A percentile compares a stretch with the other conserved stretches of the same genome.
Evolutionary conservation across 2,329 filamentous ascomycete genomes (phyloP).

Genomic region (Pseudopithomyces maydicus): DNA sequence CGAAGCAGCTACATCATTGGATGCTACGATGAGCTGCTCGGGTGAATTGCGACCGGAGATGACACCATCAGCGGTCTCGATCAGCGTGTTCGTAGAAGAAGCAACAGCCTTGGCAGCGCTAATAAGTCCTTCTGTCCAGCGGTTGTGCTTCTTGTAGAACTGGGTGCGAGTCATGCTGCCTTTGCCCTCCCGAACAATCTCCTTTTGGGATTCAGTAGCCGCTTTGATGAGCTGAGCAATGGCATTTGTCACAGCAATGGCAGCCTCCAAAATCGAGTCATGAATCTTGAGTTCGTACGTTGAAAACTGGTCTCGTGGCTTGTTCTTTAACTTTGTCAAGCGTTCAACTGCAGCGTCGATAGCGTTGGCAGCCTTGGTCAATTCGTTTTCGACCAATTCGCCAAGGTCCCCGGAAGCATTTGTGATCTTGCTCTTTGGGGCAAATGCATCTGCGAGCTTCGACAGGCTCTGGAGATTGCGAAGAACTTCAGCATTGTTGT

Average conservation of each 20-base stretch:
- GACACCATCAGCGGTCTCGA: slow-evolving; percentile 96
- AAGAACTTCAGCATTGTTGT: slow-evolving; percentile 94
- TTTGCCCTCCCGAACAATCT: slow-evolving; percentile 92
- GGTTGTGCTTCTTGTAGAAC: slow-evolving; percentile 99
- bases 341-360: slow-evolving; percentile 91
- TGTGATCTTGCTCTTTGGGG: slow-evolving; percentile 83
- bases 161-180: slow-evolving; percentile 86
- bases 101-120: slow-evolving; percentile 97
- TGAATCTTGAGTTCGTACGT: slow-evolving; percentile 97
- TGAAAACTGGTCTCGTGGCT: slow-evolving; percentile 92
- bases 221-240: slow-evolving; percentile 95
- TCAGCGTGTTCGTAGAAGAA: slow-evolving; percentile 89
- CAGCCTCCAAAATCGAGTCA: slow-evolving; percentile 91
- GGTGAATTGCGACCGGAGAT: slow-evolving; percentile 89
- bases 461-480: slow-evolving; percentile 91
- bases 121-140: slow-evolving; percentile 97
- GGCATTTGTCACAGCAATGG: slow-evolving; percentile 89
- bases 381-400: slow-evolving; percentile 88
- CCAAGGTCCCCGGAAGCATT: slow-evolving; percentile 83
- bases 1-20: slow-evolving; percentile 93
- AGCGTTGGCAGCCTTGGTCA: slow-evolving; percentile 91
- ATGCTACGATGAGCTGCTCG: slow-evolving; percentile 96
- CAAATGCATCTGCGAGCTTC: slow-evolving; percentile 90
- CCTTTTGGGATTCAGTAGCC: slow-evolving; percentile 88
- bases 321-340: slow-evolving; percentile 90